Evolutionary conservation across 2,329 filamentous ascomycete species (phyloP), one percentile per base, ranked within the genome.

Genomic region (Fusarium pilosicola): DNA sequence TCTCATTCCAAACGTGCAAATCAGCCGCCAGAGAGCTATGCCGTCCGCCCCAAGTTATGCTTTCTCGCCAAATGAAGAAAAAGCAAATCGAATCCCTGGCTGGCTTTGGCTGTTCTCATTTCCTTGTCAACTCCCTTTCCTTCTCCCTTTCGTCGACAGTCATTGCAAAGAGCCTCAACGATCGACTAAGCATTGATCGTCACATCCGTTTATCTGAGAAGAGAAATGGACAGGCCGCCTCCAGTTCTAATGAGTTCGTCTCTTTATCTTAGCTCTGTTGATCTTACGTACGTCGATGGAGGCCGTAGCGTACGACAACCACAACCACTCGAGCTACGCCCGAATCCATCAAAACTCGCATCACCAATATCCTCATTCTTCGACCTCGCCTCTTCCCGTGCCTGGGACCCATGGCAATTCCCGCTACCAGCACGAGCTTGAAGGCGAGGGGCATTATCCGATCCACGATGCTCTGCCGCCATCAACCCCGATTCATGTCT

Each of bases 171-270:
- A 74, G 67, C 71, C 67, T 62, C 71, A 72, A 38, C 59, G 44
- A 49, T 63, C 67, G 55, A 58, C 71, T 58, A 45, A 67, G 66
- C 46, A 65, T 58, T 58, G 67, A 68, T 62, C 45, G 39, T 72
- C 41, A 63, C 55, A 41, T 68, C 52, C 66, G 54, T 49, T 59
- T 41, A 72, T 72, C 55, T 63, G 70, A 61, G 64, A 69, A 61
- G 70, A 64, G 71, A 73, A 58, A 74, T 74, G 71, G 68, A 74
- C 56, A 64, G 30, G 59, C 71, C 71, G 63, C 49, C 58, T 71
- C 68, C 64, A 57, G 58, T 62, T 71, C 71, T 72, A 54, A 68
- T 74, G 71, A 69, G 65, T 63, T 58, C 64, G 38, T 57, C 71
- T 65, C 71, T 41, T 61, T 48, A 24, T 55, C 48, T 56, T 71